phyloP scores from a whole-genome alignment of 2,329 filamentous ascomycete species.

The Leptodontidium sp. region DNA sequence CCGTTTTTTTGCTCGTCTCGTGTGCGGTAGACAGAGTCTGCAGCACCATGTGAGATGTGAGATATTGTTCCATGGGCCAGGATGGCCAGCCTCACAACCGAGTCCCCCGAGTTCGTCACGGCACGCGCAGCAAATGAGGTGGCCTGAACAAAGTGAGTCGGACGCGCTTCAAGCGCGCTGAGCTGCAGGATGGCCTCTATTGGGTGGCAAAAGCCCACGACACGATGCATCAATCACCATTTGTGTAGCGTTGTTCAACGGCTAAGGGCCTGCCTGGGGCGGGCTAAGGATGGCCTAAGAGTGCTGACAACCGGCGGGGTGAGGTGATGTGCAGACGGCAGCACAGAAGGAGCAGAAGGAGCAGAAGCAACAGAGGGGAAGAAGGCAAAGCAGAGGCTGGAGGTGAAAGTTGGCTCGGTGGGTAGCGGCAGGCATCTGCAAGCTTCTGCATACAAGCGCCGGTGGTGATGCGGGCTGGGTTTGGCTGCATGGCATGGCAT shows the following conservation, averaged over 20 bases:
- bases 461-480: constrained; percentile 10
- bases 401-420: neutral
- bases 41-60: neutral
- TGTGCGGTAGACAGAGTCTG: neutral
- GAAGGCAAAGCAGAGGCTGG: constrained; percentile 3
- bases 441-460: constrained; percentile 17
- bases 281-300: neutral
- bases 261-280: neutral
- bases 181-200: constrained; percentile 25
- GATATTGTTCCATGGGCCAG: no score
- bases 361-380: neutral
- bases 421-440: constrained; percentile 2
- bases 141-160: neutral
- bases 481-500: neutral
- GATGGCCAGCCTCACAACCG: neutral
- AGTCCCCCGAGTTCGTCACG: constrained; percentile 7
- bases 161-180: constrained; percentile 32
- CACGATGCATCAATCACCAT: constrained; percentile 20
- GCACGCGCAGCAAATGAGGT: constrained; percentile 22
- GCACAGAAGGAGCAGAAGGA: no score
- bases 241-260: constrained; percentile 9
- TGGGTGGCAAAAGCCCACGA: constrained; percentile 30
- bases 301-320: constrained; percentile 18
- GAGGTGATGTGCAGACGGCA: constrained; percentile 7
- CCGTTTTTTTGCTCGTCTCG: neutral